These are phyloP conservation scores for Solanum megistacrolobum DNA, from an alignment of 257 asterid species.

Conservation along the genomic window DNA sequence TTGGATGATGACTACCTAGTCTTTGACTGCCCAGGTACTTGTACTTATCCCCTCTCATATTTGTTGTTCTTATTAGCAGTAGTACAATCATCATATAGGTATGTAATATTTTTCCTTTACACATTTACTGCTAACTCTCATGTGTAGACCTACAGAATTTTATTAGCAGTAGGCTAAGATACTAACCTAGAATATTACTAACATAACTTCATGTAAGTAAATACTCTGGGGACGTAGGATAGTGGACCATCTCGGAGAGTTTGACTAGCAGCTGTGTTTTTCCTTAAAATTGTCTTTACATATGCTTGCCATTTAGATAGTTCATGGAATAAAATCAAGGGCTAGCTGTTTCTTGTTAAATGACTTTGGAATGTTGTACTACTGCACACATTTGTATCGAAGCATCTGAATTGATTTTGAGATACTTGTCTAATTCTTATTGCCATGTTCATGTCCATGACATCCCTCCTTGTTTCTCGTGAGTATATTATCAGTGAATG, in stretches of 20 bases:
- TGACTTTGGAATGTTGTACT: not conserved
- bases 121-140: not conserved
- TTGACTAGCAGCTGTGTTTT: not conserved
- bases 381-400: not conserved
- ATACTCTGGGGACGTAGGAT: not conserved
- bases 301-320: not conserved
- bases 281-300: not conserved
- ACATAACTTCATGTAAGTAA: not conserved
- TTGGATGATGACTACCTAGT: conserved; percentile 87
- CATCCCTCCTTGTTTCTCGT: not conserved
- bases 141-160: not conserved
- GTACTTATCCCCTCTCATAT: not conserved
- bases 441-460: not conserved
- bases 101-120: not conserved
- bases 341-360: not conserved
- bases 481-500: not conserved
- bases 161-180: not conserved
- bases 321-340: not conserved
- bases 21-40: conserved; percentile 90
- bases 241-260: not conserved
- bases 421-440: not conserved
- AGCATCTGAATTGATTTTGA: not conserved
- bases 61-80: not conserved
- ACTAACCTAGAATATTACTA: not conserved
- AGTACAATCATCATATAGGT: not conserved